Evolutionary conservation across 345 rosid species (phyloP).

Genomic region (Psidium friedrichsthalianum): DNA sequence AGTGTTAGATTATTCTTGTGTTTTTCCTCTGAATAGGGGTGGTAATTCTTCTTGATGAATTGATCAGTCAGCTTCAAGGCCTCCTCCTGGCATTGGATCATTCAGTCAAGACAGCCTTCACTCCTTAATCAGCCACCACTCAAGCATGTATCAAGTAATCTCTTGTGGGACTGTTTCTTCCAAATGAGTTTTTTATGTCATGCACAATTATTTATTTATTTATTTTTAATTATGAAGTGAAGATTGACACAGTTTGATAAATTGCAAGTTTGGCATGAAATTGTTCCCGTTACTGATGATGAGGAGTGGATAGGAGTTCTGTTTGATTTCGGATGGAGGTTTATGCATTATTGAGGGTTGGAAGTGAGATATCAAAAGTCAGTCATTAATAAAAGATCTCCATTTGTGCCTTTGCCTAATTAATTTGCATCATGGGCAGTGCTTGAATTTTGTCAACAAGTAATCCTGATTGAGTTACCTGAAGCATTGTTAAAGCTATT

Average conservation of each 20-base stretch:
- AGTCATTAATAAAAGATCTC: not conserved
- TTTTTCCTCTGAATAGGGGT: not conserved
- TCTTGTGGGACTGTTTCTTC: not conserved
- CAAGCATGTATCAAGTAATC: constrained; percentile 54
- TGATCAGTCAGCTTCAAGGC: constrained; percentile 44
- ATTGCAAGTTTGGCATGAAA: not conserved
- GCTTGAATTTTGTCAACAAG: not conserved
- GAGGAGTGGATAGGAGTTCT: not conserved
- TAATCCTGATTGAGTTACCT: not conserved
- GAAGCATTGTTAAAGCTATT: not conserved
- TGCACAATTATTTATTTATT: not conserved
- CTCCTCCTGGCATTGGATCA: constrained; percentile 45
- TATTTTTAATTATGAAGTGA: not conserved
- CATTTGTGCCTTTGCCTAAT: not conserved
- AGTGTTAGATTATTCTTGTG: not conserved
- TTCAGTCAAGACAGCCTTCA: constrained; percentile 59
- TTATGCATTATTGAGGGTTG: not conserved
- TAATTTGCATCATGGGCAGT: not conserved
- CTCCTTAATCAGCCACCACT: constrained; percentile 40
- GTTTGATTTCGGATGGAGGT: not conserved
- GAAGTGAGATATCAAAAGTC: not conserved
- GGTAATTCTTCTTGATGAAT: constrained; percentile 5
- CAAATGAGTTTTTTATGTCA: not conserved
- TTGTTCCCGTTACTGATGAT: not conserved
- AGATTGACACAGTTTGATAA: not conserved